Evolutionary conservation across 805 yeast species (phyloP), one percentile per base, ranked within the genome.

Genomic region (Ogataea philodendri): DNA sequence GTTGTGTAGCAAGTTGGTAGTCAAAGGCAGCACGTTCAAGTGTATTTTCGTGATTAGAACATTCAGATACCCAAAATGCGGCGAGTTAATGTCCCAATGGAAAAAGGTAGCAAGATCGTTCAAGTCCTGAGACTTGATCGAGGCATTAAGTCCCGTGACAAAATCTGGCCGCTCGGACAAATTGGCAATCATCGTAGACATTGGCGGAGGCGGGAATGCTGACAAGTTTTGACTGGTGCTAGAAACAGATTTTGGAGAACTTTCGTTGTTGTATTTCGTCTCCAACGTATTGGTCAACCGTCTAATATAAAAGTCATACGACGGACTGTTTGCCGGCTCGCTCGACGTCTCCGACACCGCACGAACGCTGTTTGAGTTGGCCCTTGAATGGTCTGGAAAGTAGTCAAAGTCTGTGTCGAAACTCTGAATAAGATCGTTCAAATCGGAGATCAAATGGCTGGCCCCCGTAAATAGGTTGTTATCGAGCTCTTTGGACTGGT

Each of bases 11-110:
- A 60, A 59, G 25, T 53, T 52, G 3, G 66, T 55, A 14, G 64
- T 51, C 41, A 63, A 62, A n/a, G 67, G 66, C 16, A 60, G 29
- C 16, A 55, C 45, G 40, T 60, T 61, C 40, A 57, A 41, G 31
- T 61, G 65, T 20, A 63, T 52, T 32, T 60, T 55, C 17, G 66
- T 62, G 22, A 61, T 47, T 26, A 62, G 56, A 5, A 58, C 56
- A 20, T 53, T 58, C 32, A 63, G 31, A 27, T 63, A 62, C 16
- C 51, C 52, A n/a, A 49, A 37, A 39, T 62, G 66, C 3, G 63
- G 44, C 1, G 66, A 60, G 5, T 54, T 30, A 5, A 44, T 15
- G 3, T 55, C 31, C 56, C 62, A 60, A 29, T 54, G 54, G 41
- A 59, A 62, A 30, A 51, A 60, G 3, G 45, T 30, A 1, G 65